Evolutionary conservation across 78 protist species (phyloP).

Genomic region (Dictyostelium firmibasis): DNA sequence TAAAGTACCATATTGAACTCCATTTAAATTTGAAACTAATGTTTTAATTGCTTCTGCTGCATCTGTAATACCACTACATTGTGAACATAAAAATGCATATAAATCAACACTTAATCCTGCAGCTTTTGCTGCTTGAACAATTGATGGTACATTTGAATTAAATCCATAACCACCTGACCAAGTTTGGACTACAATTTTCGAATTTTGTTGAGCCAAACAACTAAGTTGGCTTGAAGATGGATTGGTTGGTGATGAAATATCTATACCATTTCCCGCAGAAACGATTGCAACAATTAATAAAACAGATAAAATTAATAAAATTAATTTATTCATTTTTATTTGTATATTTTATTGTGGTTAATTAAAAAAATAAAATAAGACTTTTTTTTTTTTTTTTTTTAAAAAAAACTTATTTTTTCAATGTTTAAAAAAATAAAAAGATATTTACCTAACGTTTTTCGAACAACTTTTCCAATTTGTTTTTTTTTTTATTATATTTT

Average conservation of each 20-base stretch:
- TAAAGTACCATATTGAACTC: slow-evolving; percentile 13
- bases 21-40: neutral
- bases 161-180: slow-evolving; percentile 68
- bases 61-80: slow-evolving; percentile 26
- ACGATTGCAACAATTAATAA: neutral
- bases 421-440: too few relatives aligned
- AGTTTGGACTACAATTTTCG: slow-evolving; percentile 18
- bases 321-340: neutral
- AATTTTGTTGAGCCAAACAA: slow-evolving; percentile 38
- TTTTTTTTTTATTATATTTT: too few relatives aligned
- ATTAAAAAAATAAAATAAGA: too few relatives aligned
- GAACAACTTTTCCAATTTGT: too few relatives aligned
- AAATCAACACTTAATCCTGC: slow-evolving; percentile 60
- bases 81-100: slow-evolving; percentile 42
- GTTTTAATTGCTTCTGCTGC: slow-evolving; percentile 4
- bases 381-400: too few relatives aligned
- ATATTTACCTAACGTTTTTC: too few relatives aligned
- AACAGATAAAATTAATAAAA: neutral
- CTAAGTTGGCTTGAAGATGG: neutral
- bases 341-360: too few relatives aligned
- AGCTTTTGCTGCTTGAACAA: neutral
- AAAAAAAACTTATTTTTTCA: too few relatives aligned
- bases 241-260: neutral
- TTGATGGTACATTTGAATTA: neutral
- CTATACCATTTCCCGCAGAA: slow-evolving; percentile 48